Evolutionary conservation across 768 basidiomycete genomes (phyloP).

Genomic region (Lentinula sp.): DNA sequence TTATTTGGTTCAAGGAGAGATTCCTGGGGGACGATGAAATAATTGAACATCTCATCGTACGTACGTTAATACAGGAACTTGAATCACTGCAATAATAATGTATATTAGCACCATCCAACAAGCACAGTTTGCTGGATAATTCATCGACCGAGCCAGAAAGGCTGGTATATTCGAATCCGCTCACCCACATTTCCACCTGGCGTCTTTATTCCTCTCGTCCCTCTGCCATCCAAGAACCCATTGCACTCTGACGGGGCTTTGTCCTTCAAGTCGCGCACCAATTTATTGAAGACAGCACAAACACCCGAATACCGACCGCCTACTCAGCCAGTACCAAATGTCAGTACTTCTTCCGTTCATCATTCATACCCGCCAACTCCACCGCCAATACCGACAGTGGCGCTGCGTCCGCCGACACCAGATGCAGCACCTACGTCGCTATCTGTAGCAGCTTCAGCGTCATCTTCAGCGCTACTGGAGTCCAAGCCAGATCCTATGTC

Average conservation of each 20-base stretch:
- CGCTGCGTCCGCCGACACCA: conserved; percentile 16
- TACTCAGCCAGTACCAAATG: conserved; percentile 13
- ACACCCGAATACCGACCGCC: background rate
- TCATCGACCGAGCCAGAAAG: background rate
- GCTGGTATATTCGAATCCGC: conserved; percentile 7
- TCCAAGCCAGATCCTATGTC: background rate
- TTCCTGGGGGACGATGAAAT: conserved; percentile 5
- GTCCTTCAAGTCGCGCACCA: conserved; percentile 26
- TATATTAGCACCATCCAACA: conserved; percentile 1
- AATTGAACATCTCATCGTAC: conserved; percentile 3
- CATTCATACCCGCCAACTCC: conserved; percentile 30
- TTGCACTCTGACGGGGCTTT: conserved; percentile 23
- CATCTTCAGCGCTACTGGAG: conserved; percentile 15
- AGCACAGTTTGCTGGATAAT: conserved; percentile 3
- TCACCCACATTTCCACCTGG: conserved; percentile 11
- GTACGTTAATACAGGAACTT: background rate
- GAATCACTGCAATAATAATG: background rate
- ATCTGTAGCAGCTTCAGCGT: background rate
- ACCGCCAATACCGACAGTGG: conserved; percentile 14
- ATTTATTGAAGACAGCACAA: conserved; percentile 6
- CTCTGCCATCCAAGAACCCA: conserved; percentile 22
- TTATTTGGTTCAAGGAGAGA: conserved; percentile 48
- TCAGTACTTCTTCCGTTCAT: conserved; percentile 17
- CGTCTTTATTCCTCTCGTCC: conserved; percentile 22
- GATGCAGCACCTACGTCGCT: background rate